These are phyloP conservation scores for Tillandsia fasciculata DNA, from an alignment of 176 grass and related monocot species.

Conservation along the genomic window DNA sequence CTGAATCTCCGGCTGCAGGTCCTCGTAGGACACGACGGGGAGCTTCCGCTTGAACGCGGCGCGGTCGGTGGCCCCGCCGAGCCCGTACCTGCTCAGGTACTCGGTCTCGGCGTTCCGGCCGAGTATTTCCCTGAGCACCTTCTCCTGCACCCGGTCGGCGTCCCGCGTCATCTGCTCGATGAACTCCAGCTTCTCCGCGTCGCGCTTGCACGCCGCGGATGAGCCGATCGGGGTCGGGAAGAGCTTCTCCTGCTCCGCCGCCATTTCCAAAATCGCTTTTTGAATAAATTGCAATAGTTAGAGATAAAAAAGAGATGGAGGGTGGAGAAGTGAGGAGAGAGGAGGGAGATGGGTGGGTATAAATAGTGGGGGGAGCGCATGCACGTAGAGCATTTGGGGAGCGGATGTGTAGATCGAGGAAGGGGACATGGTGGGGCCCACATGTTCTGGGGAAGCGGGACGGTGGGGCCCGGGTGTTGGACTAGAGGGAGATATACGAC, in stretches of 20 bases:
- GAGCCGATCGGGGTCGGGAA: neutral
- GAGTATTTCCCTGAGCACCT: slow-evolving; percentile 66
- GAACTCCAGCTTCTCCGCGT: slow-evolving; percentile 75
- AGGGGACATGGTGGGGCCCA: slow-evolving; percentile 45
- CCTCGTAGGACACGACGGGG: slow-evolving; percentile 75
- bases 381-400: slow-evolving; percentile 36
- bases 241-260: neutral
- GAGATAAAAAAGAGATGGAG: neutral
- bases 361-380: slow-evolving; percentile 45
- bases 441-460: slow-evolving; percentile 17
- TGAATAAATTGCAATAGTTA: neutral
- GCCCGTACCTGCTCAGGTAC: slow-evolving; percentile 64
- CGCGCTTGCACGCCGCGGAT: slow-evolving; percentile 45
- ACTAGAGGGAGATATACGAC: slow-evolving; percentile 36
- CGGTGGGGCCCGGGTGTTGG: slow-evolving; percentile 42
- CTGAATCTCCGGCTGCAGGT: slow-evolving; percentile 74
- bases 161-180: slow-evolving; percentile 67
- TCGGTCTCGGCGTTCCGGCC: slow-evolving; percentile 60
- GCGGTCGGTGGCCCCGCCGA: slow-evolving; percentile 52
- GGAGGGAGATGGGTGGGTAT: slow-evolving; percentile 19
- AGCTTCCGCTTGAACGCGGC: slow-evolving; percentile 54
- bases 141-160: slow-evolving; percentile 47
- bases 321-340: neutral
- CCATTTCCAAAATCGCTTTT: neutral
- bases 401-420: neutral